Evolutionary conservation across 768 basidiomycete species (phyloP), one percentile per base, ranked within the genome.

Genomic region (Chiua virens): DNA sequence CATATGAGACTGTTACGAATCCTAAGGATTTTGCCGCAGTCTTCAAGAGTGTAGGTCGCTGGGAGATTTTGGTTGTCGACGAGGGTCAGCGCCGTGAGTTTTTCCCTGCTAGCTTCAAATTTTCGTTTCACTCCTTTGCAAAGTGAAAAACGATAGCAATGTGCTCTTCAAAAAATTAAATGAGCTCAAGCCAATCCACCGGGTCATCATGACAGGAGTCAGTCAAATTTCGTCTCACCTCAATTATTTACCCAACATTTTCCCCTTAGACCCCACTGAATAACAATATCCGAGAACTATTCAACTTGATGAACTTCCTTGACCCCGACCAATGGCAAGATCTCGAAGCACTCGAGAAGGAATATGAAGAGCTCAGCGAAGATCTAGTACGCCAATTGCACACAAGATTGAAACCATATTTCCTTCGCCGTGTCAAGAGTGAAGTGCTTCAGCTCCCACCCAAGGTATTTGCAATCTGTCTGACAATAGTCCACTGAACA

Each of bases 251-350:
- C 47, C 43, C 10, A 40, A 52, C 20, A 18, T 20, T 30, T 35
- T 37, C 35, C n/a, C 35, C 34, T 18, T 52, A 92, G 80, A 98
- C 97, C 1, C 96, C 96, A 0, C 69, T 98, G 51, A 98, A 98
- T 70, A 98, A 98, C 74, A 98, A 98, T 64, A 87, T 99, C 21
- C 80, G 92, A 42, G 97, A 99, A 70, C 71, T 99, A 22, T 96
- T 98, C 76, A 98, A 95, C 67, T 77, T 99, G 38, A 93, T 99
- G 85, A 91, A 93, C 66, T 98, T 98, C 74, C 79, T 98, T 17
- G 91, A 94, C 64, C 82, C 88, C 6, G 57, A 70, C 13, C 75
- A 87, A 54, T 92, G 91, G 91, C 65, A 71, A 6, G 83, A 98
- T 64, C 73, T 98, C 20, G 82, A 86, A 60, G 76, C 67, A 7